phyloP scores from a whole-genome alignment of 345 rosid genomes.

The Garcia nutans region DNA sequence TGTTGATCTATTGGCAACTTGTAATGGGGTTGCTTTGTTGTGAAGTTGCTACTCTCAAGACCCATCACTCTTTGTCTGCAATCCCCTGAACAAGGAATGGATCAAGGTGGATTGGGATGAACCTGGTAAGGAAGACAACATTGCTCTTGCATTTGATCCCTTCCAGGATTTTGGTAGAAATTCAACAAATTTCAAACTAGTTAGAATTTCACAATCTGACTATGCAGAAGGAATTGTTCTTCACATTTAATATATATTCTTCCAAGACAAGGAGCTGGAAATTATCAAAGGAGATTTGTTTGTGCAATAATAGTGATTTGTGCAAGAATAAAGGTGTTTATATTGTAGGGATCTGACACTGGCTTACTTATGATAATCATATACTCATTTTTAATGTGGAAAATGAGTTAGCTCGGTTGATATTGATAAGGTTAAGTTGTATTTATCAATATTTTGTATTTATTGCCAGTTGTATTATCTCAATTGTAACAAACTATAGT shows the following conservation, averaged over 20 bases:
- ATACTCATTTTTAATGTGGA: constrained; percentile 36
- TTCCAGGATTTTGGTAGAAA: constrained; percentile 12
- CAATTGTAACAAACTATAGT: no score
- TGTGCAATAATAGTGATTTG: constrained; percentile 15
- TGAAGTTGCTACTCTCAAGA: constrained; percentile 32
- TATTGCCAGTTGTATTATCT: no score
- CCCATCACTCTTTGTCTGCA: constrained; percentile 40
- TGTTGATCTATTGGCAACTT: constrained; percentile 35
- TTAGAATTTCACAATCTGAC: constrained; percentile 22
- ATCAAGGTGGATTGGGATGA: constrained; percentile 29
- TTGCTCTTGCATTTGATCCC: constrained; percentile 42
- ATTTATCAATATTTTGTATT: no score
- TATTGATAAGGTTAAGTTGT: no score
- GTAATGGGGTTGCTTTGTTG: constrained; percentile 45
- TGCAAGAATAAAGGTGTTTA: constrained; percentile 36
- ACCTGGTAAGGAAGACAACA: constrained; percentile 21
- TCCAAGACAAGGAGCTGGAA: constrained; percentile 33
- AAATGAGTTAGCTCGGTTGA: constrained; percentile 35
- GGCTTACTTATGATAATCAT: constrained; percentile 39
- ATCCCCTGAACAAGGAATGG: constrained; percentile 42
- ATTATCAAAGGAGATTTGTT: constrained; percentile 35
- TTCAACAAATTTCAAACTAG: constrained; percentile 33
- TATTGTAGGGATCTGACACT: constrained; percentile 35
- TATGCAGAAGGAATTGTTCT: constrained; percentile 7
- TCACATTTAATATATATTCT: constrained; percentile 34